These are phyloP conservation scores for Besnoitia besnoiti DNA, from an alignment of 169 alveolate genomes.

Conservation along the genomic window DNA sequence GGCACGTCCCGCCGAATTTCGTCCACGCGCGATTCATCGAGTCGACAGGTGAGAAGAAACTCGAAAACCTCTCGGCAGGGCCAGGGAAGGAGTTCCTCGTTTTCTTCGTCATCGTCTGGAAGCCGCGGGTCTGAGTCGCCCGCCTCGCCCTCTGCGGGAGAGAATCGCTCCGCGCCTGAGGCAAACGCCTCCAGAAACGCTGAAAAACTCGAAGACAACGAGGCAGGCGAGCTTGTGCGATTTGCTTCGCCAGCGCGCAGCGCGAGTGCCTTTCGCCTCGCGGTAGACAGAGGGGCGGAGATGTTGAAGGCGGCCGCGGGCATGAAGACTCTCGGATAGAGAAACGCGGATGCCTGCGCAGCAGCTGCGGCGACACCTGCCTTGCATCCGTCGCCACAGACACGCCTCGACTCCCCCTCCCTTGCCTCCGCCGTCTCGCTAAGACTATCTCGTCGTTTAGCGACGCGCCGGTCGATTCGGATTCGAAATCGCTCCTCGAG, in stretches of 20 bases:
- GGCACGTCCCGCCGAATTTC: constrained; percentile 55
- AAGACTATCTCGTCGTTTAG: too few relatives aligned
- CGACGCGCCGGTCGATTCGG: too few relatives aligned
- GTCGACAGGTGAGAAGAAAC: background rate
- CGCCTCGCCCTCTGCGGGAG: background rate
- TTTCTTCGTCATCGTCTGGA: background rate
- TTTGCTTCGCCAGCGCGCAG: too few relatives aligned
- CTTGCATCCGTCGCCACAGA: background rate
- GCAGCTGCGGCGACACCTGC: background rate
- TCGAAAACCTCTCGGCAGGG: background rate
- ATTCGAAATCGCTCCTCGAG: too few relatives aligned
- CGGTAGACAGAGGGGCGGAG: background rate
- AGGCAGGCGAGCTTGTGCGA: too few relatives aligned
- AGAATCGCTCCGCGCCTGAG: background rate
- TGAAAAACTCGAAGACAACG: background rate
- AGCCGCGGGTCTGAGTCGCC: background rate
- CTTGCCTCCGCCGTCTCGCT: background rate
- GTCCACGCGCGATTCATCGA: constrained; percentile 23
- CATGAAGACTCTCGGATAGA: background rate
- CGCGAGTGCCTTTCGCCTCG: background rate
- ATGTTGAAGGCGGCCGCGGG: background rate
- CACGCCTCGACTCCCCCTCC: background rate
- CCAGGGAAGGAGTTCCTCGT: constrained; percentile 16
- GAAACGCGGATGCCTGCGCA: background rate
- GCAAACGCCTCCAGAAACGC: background rate